Percentiles rank a stretch among this genome's conserved stretches.
Evolutionary conservation across 2,329 filamentous ascomycete genomes (phyloP).

Genomic region (Macrophomina tecta): DNA sequence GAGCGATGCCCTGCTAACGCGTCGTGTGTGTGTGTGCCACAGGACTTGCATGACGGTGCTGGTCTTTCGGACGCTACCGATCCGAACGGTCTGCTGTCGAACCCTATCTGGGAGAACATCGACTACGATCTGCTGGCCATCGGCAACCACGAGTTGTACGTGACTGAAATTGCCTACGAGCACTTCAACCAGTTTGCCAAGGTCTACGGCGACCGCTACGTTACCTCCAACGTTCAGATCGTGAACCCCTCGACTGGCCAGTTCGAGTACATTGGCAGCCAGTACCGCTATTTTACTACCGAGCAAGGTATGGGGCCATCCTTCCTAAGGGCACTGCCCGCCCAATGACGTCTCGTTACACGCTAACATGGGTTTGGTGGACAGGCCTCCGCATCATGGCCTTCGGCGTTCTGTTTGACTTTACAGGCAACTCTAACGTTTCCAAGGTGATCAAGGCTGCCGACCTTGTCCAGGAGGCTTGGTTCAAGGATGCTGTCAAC

Average conservation of each 20-base stretch:
- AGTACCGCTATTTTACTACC: constrained; percentile 59
- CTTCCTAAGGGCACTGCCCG: too few relatives aligned
- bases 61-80: constrained; percentile 66
- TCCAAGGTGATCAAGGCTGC: constrained; percentile 65
- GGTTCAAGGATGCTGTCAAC: constrained; percentile 66
- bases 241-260: constrained; percentile 50
- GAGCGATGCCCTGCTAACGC: neutral
- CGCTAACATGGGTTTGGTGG: neutral
- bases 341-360: too few relatives aligned
- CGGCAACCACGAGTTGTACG: constrained; percentile 71
- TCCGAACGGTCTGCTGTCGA: constrained; percentile 62
- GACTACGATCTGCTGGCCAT: constrained; percentile 62
- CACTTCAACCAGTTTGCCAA: constrained; percentile 65
- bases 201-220: constrained; percentile 61
- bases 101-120: constrained; percentile 58
- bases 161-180: constrained; percentile 66
- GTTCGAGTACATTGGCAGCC: constrained; percentile 54
- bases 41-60: constrained; percentile 70
- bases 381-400: constrained; percentile 57
- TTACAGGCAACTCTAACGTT: constrained; percentile 64
- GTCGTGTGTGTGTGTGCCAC: neutral
- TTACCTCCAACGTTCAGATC: constrained; percentile 61
- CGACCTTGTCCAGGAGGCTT: constrained; percentile 59
- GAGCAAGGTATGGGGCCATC: constrained; percentile 44
- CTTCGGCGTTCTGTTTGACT: constrained; percentile 58